These are phyloP conservation scores for Phialophora tarda DNA, from an alignment of 2,329 filamentous ascomycete species.

Conservation along the genomic window DNA sequence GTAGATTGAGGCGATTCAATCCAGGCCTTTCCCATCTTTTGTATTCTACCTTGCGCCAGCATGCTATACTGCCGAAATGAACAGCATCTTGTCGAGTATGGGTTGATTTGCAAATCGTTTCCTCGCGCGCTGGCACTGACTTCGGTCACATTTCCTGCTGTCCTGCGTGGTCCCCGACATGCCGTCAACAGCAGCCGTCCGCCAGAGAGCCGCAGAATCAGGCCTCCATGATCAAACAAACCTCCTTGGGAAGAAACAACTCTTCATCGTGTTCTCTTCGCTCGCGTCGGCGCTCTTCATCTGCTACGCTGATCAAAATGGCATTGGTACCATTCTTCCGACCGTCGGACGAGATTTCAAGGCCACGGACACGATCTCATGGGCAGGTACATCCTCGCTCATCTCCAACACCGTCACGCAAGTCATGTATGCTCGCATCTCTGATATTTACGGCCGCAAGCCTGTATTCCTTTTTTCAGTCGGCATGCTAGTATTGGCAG, in stretches of 20 bases:
- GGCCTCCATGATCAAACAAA: conserved; percentile 25
- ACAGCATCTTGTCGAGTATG: not conserved
- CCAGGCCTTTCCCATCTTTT: not conserved
- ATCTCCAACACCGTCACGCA: conserved; percentile 61
- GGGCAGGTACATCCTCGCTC: conserved; percentile 23
- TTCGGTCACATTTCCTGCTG: not conserved
- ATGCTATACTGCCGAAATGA: not conserved
- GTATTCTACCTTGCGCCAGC: not conserved
- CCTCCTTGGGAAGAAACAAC: conserved; percentile 12
- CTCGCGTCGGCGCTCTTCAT: conserved; percentile 61
- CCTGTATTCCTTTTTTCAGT: conserved; percentile 61
- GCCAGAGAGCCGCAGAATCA: conserved; percentile 17
- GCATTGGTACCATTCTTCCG: conserved; percentile 60
- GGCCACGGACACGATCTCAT: conserved; percentile 39
- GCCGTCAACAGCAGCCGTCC: conserved; percentile 10
- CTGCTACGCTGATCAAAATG: conserved; percentile 64
- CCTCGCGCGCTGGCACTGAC: not conserved
- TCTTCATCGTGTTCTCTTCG: conserved; percentile 54
- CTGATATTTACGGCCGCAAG: conserved; percentile 67
- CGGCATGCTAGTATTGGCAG: conserved; percentile 60
- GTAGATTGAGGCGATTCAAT: not conserved
- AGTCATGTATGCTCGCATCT: conserved; percentile 67
- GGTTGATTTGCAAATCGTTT: not conserved
- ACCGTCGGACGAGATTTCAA: conserved; percentile 58
- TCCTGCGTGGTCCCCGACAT: conserved; percentile 2